Conservation (phyloP, 495 filamentous ascomycete genomes). For the Glutinoglossum americanum region DNA sequence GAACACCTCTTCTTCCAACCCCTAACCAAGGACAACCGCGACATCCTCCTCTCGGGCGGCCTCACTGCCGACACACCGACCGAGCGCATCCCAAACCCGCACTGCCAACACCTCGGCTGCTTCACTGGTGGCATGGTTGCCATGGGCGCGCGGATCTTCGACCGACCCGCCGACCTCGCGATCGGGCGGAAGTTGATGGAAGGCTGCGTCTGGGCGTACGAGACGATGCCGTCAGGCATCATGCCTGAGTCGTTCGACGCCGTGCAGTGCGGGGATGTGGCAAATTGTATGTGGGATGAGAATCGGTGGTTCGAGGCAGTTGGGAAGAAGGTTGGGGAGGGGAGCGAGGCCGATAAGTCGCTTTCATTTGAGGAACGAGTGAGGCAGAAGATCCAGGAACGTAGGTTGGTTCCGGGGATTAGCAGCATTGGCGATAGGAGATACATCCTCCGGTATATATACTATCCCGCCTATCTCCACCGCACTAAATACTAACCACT, state of each 20-base stretch:
- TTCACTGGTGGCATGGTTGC: slow-evolving; percentile 10
- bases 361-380: neutral
- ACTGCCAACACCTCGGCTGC: slow-evolving; percentile 8
- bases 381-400: slow-evolving; percentile 19
- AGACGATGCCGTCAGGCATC: slow-evolving; percentile 31
- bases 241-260: slow-evolving; percentile 38
- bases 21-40: slow-evolving; percentile 2
- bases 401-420: slow-evolving; percentile 35
- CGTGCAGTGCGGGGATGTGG: slow-evolving; percentile 21
- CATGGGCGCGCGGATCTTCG: slow-evolving; percentile 36
- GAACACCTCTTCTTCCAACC: slow-evolving; percentile 9
- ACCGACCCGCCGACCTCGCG: slow-evolving; percentile 28
- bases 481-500: slow-evolving; percentile 8
- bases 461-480: slow-evolving; percentile 15
- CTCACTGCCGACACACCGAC: neutral
- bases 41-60: slow-evolving; percentile 8
- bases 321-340: slow-evolving; percentile 9
- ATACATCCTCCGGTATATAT: slow-evolving; percentile 53
- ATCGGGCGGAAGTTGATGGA: slow-evolving; percentile 33
- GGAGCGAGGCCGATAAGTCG: slow-evolving; percentile 6
- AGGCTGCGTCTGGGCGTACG: slow-evolving; percentile 39
- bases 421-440: slow-evolving; percentile 32
- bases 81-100: neutral
- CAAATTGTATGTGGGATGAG: slow-evolving; percentile 36
- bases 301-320: slow-evolving; percentile 25